Evolutionary conservation across 2,329 filamentous ascomycete species (phyloP), one percentile per base, ranked within the genome.

Genomic region (Trichophyton rubrum): DNA sequence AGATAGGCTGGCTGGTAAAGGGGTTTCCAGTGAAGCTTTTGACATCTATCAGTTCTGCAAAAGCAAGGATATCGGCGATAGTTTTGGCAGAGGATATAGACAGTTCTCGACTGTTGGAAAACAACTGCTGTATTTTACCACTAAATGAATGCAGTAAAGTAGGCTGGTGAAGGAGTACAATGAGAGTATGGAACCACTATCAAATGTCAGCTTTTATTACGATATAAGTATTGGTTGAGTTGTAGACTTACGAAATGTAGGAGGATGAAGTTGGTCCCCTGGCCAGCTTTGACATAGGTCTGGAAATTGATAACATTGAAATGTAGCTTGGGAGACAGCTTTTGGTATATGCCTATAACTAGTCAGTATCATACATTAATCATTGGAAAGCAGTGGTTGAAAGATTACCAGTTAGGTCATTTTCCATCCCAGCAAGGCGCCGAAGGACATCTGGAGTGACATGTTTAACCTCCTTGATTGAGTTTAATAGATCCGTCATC

Each of bases 81-180:
- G 90, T 95, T 75, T 95, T 95, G 11, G 90, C 90, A 24, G 89
- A 92, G 13, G 88, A 91, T 86, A 92, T 91, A 62, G 88, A 89
- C 3, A 85, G 68, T 70, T 93, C 89, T 60, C 88, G 85, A 65
- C 89, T 93, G 68, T 93, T 89, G 0, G 87, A 83, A 41, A 90
- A 83, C 0, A 95, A 78, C 60, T 90, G 86, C 57, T 89, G 80
- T 59, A 87, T 85, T 22, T 78, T 77, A 1, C 82, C 83, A 65
- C 84, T 83, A 61, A 93, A 90, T 0, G 87, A 88, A 56, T 89
- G 87, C 59, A 95, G 77, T 1, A 95, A 76, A 0, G 89, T 92
- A 0, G 90, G 90, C 65, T 92, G 89, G 68, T 95, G 89, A 3
- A 95, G 78, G 2, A 95, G 81, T 62, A 95, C 89, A 64, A 95